Conservation (phyloP, 371 early-diverging fungal species). For the Blakeslea trispora region DNA sequence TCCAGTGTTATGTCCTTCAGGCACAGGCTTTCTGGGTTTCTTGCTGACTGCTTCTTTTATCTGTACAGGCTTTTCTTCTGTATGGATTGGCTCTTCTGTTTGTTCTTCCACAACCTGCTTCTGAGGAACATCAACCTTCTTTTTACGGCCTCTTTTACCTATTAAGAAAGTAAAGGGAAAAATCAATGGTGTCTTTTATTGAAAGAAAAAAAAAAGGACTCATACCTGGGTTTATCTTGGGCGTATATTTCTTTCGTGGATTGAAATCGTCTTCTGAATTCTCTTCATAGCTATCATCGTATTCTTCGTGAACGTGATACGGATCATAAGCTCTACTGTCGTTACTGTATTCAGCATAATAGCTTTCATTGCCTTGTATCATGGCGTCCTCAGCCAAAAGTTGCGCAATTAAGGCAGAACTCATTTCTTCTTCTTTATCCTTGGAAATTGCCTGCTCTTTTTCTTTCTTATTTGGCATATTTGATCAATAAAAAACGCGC, state of each 20-base stretch:
- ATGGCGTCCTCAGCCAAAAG: conserved; percentile 70
- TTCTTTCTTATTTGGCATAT: conserved; percentile 5
- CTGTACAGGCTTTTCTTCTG: neutral
- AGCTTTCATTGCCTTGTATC: conserved; percentile 42
- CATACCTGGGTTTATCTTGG: conserved; percentile 7
- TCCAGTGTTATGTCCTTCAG: conserved; percentile 67
- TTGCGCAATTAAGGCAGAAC: conserved; percentile 77
- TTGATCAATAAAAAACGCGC: conserved; percentile 3
- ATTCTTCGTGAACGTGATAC: conserved; percentile 33
- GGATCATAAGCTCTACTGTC: conserved; percentile 21
- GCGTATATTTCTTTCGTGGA: conserved; percentile 32
- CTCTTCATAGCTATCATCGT: conserved; percentile 53
- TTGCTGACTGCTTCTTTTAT: conserved; percentile 16
- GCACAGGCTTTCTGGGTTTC: conserved; percentile 45
- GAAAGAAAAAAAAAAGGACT: neutral
- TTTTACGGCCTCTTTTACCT: conserved; percentile 22
- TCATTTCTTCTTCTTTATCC: conserved; percentile 80
- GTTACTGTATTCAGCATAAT: conserved; percentile 69
- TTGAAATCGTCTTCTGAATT: conserved; percentile 57
- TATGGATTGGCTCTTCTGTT: neutral
- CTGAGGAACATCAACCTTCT: neutral
- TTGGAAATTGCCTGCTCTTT: conserved; percentile 19
- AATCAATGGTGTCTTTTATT: too few relatives aligned
- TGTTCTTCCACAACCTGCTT: neutral
- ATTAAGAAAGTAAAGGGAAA: too few relatives aligned